Base-by-base conservation (phyloP, 2,329 filamentous ascomycete species). In the Exophiala alcalophila region DNA sequence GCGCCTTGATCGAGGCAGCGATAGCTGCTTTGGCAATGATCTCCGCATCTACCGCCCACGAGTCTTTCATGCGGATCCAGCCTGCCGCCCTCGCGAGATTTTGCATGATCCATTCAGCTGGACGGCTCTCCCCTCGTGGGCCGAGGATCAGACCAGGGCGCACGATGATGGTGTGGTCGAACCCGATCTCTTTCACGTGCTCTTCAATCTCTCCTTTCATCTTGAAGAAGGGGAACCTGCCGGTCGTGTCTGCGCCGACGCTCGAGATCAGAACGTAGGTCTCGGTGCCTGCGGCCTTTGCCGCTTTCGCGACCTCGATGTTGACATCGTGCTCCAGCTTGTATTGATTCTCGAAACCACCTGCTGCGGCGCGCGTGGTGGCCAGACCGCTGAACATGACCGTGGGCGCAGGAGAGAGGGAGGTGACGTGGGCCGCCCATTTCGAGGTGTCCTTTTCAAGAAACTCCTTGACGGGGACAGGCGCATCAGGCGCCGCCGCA, bases 121-220 rank as follows among this genome's bases (percentile, higher is more conserved):
- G 61, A 37, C 84, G 74, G 37, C 70, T 70, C 46, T 81, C 72
- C 56, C 83, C 74, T 42, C 90, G 74, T 11, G 77, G 62, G 2
- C 90, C 90, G 2, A 89, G 63, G 55, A 96, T 85, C 49, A 89
- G 51, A 0, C 86, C 90, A 0, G 90, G 90, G 30, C 81, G 65
- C 27, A 83, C 34, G 40, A 96, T 83, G 41, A 95, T 76, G 4
- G 81, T 83, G 53, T 85, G 80, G 35, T 90, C 84, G 59, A 95
- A 95, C 4, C 70, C 82, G 3, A 91, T 66, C 28, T 67, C 77
- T 61, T 78, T 77, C 47, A 95, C 76, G 11, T 80, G 72, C 23
- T 94, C 84, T 63, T 97, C 91, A 27, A 95, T 79, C 56, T 92
- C 86, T 16, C 79, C 81, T 72, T 96, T 96, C 86, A 96, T 92